Base-by-base conservation (phyloP, 2,329 filamentous ascomycete species). In the Cercospora nicotianae region DNA sequence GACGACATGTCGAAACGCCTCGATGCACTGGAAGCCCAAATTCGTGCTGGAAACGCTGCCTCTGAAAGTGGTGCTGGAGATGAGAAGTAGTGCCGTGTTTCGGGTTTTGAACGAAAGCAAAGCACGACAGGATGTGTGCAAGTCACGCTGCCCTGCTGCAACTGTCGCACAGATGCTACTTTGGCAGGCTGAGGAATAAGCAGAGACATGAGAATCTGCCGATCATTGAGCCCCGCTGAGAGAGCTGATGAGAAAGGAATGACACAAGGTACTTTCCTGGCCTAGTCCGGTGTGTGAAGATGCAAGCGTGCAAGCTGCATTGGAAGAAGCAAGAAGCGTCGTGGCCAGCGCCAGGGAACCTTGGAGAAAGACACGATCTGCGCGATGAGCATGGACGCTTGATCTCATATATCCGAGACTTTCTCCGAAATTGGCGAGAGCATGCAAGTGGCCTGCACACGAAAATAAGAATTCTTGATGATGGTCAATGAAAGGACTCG, bases 1-100 rank as follows among this genome's bases (percentile, higher is more conserved):
- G 94, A 97, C 77, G 93, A 96, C 71, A 97, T 97, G 93, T 91
- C 92, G 12, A 86, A 90, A 70, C 88, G 94, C 28, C 82, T 97
- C 30, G 94, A 97, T 77, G 92, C 89, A 66, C 85, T 97, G 6
- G 94, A 96, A 79, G 84, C 90, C 30, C 89, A 90, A 16, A 84
- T 96, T 57, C 84, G 87, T 74, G 85, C 87, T 59, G 86, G 83
- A 66, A 87, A 74, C 71, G 81, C 57, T 68, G 68, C 69, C 3
- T 67, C 64, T 5, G 69, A 36, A 33, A 55, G 57, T 26, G 31
- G 28, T 31, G 64, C 30, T 3, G 64, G 28, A 39, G 64, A 65
- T 28, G 57, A 53, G 57, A 65, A 61, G 45, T 65, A 65, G 45
- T 28, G 28, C 42, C 20, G 48, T 36, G 10, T 16, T 9, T 7